phyloP scores from a whole-genome alignment of 2,329 filamentous ascomycete species.

The Hypocreales sp. region DNA sequence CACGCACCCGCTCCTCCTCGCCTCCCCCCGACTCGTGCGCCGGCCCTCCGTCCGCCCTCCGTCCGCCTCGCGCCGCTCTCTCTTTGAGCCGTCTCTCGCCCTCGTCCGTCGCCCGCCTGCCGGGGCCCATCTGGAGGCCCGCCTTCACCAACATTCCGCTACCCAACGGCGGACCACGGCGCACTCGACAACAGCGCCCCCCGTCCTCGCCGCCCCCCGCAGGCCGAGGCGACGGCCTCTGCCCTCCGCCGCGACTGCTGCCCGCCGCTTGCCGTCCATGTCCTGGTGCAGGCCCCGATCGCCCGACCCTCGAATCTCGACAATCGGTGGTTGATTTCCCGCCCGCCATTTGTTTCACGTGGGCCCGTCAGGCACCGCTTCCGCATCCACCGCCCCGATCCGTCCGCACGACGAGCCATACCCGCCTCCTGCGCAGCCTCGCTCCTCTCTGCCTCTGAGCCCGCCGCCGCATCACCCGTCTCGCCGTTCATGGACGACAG shows the following conservation, averaged over 20 bases:
- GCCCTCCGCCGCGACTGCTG: not conserved
- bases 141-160: slow-evolving; percentile 4
- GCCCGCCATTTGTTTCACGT: not conserved
- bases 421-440: too few species aligned
- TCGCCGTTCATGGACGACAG: too few species aligned
- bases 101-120: not conserved
- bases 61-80: not conserved
- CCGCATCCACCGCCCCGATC: not conserved
- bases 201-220: not conserved
- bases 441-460: too few species aligned
- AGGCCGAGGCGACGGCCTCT: slow-evolving; percentile 1
- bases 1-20: not conserved
- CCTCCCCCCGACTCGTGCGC: slow-evolving; percentile 1
- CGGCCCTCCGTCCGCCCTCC: not conserved
- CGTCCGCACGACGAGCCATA: too few species aligned
- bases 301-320: slow-evolving; percentile 3
- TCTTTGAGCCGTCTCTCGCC: not conserved
- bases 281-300: slow-evolving; percentile 1
- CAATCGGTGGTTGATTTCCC: not conserved
- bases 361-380: not conserved
- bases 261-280: slow-evolving; percentile 3
- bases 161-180: slow-evolving; percentile 2
- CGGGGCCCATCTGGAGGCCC: too few species aligned
- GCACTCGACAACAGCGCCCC: not conserved
- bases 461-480: too few species aligned